These are phyloP conservation scores for Solanum stenotomum DNA, from an alignment of 257 asterid species.

Conservation along the genomic window DNA sequence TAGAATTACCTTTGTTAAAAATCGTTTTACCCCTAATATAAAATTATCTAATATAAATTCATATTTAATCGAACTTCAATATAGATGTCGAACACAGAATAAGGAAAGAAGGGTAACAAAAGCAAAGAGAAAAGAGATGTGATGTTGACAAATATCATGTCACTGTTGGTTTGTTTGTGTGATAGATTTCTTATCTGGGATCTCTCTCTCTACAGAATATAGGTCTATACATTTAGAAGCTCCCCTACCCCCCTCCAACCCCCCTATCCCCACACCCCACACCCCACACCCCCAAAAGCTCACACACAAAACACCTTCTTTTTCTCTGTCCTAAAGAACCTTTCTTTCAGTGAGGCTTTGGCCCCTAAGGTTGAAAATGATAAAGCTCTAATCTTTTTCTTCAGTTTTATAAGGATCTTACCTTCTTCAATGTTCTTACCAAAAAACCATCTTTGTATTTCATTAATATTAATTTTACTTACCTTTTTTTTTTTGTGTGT, in stretches of 20 bases:
- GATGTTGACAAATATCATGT: constrained; percentile 4
- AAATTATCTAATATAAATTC: accelerated
- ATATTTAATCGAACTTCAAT: too few species aligned
- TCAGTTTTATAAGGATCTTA: constrained; percentile 70
- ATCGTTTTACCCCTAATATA: too few species aligned
- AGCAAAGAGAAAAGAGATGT: not conserved
- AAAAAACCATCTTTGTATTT: constrained; percentile 20
- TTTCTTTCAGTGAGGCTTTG: constrained; percentile 17
- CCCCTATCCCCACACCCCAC: not conserved
- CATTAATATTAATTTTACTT: constrained; percentile 6
- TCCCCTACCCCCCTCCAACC: not conserved
- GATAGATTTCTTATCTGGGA: constrained; percentile 7
- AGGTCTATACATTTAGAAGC: not conserved
- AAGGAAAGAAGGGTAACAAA: not conserved
- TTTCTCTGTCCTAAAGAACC: constrained; percentile 20
- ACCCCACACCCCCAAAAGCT: not conserved
- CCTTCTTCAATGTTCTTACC: constrained; percentile 63
- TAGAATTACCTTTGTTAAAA: accelerated
- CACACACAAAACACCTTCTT: constrained; percentile 26
- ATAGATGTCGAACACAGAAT: accelerated
- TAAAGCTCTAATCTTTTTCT: constrained; percentile 37
- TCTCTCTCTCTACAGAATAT: not conserved
- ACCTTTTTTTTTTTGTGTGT: not conserved
- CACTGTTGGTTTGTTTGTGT: constrained; percentile 2
- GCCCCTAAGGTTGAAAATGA: constrained; percentile 52